phyloP scores from a whole-genome alignment of 116 monocot genomes.

The Iris pallida region DNA sequence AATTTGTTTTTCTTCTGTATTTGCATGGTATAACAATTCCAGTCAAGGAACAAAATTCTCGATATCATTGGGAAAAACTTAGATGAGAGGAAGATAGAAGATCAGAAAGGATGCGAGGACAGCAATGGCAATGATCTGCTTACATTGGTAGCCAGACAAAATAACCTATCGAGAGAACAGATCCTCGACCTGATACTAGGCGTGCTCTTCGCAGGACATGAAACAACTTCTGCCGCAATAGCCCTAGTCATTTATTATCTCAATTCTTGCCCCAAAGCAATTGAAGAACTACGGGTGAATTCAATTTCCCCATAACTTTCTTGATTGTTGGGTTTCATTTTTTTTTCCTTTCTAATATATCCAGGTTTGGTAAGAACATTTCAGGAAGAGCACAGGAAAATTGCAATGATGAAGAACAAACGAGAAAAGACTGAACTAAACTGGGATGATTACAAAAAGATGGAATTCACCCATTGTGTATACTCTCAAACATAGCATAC shows the following conservation, averaged over 20 bases:
- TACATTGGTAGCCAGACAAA: conserved; percentile 1
- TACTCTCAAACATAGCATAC: no score
- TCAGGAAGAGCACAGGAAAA: conserved; percentile 12
- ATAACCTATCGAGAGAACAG: conserved; percentile 4
- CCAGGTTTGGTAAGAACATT: background rate
- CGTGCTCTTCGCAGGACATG: conserved; percentile 12
- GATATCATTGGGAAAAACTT: conserved; percentile 10
- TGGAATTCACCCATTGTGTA: conserved; percentile 22
- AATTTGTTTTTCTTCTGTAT: no score
- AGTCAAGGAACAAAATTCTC: conserved; percentile 13
- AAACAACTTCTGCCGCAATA: conserved; percentile 10
- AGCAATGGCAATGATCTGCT: background rate
- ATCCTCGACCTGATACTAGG: conserved; percentile 8
- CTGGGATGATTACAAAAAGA: conserved; percentile 20
- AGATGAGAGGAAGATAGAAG: conserved; percentile 2
- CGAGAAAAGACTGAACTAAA: background rate
- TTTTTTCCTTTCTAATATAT: background rate
- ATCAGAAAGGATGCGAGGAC: background rate
- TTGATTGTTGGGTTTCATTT: no score
- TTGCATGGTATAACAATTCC: background rate
- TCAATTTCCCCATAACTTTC: no score
- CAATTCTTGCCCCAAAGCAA: conserved; percentile 7
- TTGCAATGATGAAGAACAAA: conserved; percentile 2
- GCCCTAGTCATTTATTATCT: conserved; percentile 10
- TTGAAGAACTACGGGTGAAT: conserved; percentile 5